These are phyloP conservation scores for Puccinia coronata DNA, from an alignment of 1,284 basidiomycete genomes.

Conservation along the genomic window DNA sequence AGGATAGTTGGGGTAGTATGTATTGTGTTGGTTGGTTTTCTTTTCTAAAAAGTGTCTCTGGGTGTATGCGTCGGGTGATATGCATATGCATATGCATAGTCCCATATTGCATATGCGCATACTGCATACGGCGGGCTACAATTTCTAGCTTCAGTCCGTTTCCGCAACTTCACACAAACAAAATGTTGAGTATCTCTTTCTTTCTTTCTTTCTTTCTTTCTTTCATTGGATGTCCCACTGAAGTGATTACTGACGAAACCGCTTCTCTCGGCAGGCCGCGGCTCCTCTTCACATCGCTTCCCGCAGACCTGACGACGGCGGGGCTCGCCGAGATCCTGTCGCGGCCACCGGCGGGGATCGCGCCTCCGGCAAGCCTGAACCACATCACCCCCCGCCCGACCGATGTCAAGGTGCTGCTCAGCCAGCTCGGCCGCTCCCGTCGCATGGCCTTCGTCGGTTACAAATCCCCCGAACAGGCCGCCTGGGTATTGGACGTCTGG, in stretches of 20 bases:
- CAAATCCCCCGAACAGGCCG: slow-evolving; percentile 76
- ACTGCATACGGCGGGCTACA: too few relatives aligned
- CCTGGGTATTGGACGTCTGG: slow-evolving; percentile 77
- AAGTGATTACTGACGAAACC: too few relatives aligned
- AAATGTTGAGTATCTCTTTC: too few relatives aligned
- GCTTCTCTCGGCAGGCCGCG: too few relatives aligned
- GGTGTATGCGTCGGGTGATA: too few relatives aligned
- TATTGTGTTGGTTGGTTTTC: neutral
- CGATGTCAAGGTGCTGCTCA: slow-evolving; percentile 79
- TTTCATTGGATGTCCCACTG: too few relatives aligned
- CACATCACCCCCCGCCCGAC: slow-evolving; percentile 65
- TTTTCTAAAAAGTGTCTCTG: too few relatives aligned
- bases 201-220: neutral
- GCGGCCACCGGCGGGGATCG: slow-evolving; percentile 67
- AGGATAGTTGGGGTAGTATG: neutral
- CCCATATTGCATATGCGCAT: neutral
- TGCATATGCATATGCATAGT: neutral
- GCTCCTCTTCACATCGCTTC: slow-evolving; percentile 85
- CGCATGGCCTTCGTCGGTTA: slow-evolving; percentile 92
- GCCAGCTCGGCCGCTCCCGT: slow-evolving; percentile 75
- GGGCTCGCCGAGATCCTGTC: slow-evolving; percentile 62
- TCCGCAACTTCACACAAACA: too few relatives aligned
- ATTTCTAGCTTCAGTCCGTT: too few relatives aligned
- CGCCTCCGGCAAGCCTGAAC: slow-evolving; percentile 55
- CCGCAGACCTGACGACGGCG: slow-evolving; percentile 70